Base-by-base conservation (phyloP, 306 rosid species). In the Casuarina cunninghamiana region DNA sequence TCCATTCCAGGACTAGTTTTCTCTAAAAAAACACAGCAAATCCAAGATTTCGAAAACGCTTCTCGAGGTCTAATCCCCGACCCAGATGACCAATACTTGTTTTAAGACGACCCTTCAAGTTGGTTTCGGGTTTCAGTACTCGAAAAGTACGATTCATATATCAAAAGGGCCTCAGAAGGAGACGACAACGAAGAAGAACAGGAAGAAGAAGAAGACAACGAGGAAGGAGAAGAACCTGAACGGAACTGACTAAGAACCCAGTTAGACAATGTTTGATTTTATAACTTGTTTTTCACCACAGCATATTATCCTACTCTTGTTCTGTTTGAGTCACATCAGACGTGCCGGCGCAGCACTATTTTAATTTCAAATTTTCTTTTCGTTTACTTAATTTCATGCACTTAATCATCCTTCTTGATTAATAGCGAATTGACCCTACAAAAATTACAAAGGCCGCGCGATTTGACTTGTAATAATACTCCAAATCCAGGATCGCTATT, bases 41-140 rank as follows among this genome's bases (percentile, higher is more conserved):
- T 46, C 58, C 76, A 45, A 55, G 44, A 21, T 6, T 49, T 5
- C 37, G 50, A 41, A 48, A 10, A 37, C 11, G 6, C n/a, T 42
- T 70, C 26, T 45, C 48, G 16, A 38, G 69, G 50, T 46, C 75
- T 78, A 69, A 79, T 70, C 60, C 69, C 17, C 68, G 72, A 61
- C 66, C 82, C 78, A 65, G 63, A 74, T 62, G 42, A 35, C 4
- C 65, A 68, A 73, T 71, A 50, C 10, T 69, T 69, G 60, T 71
- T 79, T 68, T 19, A 37, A 71, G 65, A 35, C 54, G n/a, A 57
- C 71, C 53, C 43, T 13, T 8, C 11, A 11, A 72, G 71, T 58
- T 76, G 73, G 53, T 32, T 71, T 72, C 11, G 49, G 49, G 62
- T 73, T 70, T 67, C 80, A 80, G 86, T 89, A 87, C 80, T 83